Evolutionary conservation across 768 basidiomycete species (phyloP).

Genomic region (Rhizopogon sp.): DNA sequence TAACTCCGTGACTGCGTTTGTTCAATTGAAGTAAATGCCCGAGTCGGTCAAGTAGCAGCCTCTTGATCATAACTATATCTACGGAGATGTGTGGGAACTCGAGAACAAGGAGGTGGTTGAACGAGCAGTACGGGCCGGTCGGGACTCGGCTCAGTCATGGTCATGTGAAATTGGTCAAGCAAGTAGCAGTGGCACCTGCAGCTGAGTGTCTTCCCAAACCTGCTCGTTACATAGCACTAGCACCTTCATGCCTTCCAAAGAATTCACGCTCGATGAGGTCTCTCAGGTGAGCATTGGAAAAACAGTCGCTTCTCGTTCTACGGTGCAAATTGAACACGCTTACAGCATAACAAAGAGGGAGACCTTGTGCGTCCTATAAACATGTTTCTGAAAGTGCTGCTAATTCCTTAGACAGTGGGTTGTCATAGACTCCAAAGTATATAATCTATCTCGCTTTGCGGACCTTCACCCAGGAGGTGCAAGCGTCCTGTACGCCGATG

Average conservation of each 20-base stretch:
- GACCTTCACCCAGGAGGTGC: slow-evolving; percentile 81
- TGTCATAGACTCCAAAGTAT: slow-evolving; percentile 76
- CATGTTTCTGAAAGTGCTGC: not conserved
- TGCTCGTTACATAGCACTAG: not conserved
- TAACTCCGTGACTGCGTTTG: no score
- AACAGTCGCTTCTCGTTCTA: not conserved
- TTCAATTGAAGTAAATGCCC: no score
- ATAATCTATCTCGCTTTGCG: slow-evolving; percentile 76
- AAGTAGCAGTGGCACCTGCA: no score
- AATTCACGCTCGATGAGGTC: slow-evolving; percentile 58
- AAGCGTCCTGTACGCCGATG: slow-evolving; percentile 61
- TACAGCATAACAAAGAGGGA: slow-evolving; percentile 82
- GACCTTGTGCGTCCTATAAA: slow-evolving; percentile 53
- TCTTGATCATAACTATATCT: no score
- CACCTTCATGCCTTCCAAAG: slow-evolving; percentile 13
- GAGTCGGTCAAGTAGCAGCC: no score
- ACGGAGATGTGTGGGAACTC: no score
- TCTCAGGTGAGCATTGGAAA: slow-evolving; percentile 43
- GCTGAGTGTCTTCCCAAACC: no score
- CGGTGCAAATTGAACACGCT: not conserved
- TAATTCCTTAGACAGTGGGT: slow-evolving; percentile 55
- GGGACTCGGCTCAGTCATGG: no score
- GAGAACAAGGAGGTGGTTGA: no score
- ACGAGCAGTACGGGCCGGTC: no score
- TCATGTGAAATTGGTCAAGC: no score